Conservation (phyloP, 1,284 basidiomycete genomes). For the Termitomyces sp. region DNA sequence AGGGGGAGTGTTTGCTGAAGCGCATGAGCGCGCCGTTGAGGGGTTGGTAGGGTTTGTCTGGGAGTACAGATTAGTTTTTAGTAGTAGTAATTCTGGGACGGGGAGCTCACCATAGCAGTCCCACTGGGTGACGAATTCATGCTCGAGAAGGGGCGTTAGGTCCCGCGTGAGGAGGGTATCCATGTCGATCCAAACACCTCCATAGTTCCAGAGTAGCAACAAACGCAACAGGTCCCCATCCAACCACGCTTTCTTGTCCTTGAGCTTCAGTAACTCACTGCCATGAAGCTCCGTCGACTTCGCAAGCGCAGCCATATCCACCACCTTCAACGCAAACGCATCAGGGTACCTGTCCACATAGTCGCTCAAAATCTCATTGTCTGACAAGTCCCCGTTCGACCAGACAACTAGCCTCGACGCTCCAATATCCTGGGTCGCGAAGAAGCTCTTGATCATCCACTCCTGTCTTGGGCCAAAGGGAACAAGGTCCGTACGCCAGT, state of each 20-base stretch:
- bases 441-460: conserved; percentile 84
- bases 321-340: conserved; percentile 63
- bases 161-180: conserved; percentile 85
- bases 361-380: conserved; percentile 54
- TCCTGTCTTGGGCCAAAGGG: conserved; percentile 77
- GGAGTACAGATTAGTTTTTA: conserved; percentile 24
- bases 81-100: background rate
- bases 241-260: conserved; percentile 84
- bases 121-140: conserved; percentile 95
- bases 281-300: conserved; percentile 71
- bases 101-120: conserved; percentile 81
- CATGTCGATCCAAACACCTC: conserved; percentile 95
- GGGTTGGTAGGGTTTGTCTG: conserved; percentile 82
- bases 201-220: conserved; percentile 83
- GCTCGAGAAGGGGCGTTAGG: conserved; percentile 77
- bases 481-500: conserved; percentile 84
- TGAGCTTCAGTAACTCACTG: conserved; percentile 49
- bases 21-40: conserved; percentile 93
- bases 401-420: conserved; percentile 72
- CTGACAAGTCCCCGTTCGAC: conserved; percentile 77
- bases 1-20: conserved; percentile 82
- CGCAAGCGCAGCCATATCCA: conserved; percentile 66
- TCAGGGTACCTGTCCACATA: conserved; percentile 64
- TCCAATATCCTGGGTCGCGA: conserved; percentile 77
- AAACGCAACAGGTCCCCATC: conserved; percentile 87